Conservation (phyloP, 257 asterid genomes). For the Ehretia macrophylla region DNA sequence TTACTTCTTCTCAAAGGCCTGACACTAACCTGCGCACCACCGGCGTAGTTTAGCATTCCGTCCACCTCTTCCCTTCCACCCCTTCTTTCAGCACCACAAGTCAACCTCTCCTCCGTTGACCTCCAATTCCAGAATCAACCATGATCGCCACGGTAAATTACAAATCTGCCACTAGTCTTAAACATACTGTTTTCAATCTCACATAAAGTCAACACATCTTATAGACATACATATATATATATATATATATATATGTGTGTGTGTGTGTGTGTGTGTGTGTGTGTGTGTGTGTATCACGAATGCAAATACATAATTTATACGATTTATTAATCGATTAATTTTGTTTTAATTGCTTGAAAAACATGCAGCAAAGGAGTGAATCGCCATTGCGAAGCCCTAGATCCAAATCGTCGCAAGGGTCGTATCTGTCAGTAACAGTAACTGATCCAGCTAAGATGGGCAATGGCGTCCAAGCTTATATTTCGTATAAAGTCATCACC, state of each 20-base stretch:
- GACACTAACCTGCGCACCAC: slow-evolving; percentile 10
- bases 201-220: background rate
- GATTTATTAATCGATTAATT: background rate
- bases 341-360: background rate
- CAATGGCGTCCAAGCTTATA: slow-evolving; percentile 93
- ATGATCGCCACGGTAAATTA: slow-evolving; percentile 41
- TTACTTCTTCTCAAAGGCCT: background rate
- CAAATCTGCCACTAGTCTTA: slow-evolving; percentile 6
- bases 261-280: too few species aligned
- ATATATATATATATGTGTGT: too few species aligned
- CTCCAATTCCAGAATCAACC: slow-evolving; percentile 3
- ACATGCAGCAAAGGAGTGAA: slow-evolving; percentile 62
- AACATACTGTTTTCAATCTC: background rate
- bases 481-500: slow-evolving; percentile 96
- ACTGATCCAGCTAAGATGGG: slow-evolving; percentile 99
- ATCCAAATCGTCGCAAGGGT: slow-evolving; percentile 72
- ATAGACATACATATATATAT: too few species aligned
- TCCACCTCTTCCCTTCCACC: background rate
- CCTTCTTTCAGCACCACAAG: background rate
- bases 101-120: background rate
- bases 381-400: slow-evolving; percentile 78
- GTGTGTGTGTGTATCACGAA: too few species aligned
- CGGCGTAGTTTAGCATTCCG: slow-evolving; percentile 16
- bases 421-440: slow-evolving; percentile 71
- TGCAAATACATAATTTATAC: background rate